Conservation (phyloP, 306 rosid species). For the Benincasa hispida region DNA sequence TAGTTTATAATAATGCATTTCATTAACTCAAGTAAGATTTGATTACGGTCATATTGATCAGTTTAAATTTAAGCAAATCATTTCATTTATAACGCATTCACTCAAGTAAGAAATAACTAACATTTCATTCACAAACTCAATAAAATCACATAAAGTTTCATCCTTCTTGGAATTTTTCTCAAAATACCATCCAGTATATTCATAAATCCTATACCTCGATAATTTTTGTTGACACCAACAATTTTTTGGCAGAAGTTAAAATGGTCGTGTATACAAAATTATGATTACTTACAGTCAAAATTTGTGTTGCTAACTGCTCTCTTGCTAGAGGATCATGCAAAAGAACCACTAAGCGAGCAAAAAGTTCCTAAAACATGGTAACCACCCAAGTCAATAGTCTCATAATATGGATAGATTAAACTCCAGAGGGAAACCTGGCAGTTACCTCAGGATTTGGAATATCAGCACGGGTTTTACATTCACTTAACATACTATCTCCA, state of each 20-base stretch:
- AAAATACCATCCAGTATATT: not conserved
- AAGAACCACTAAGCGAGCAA: conserved; percentile 88
- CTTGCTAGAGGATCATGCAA: conserved; percentile 85
- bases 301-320: conserved; percentile 82
- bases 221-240: not conserved
- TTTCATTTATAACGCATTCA: not conserved
- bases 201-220: not conserved
- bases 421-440: not conserved
- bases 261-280: not conserved
- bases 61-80: not conserved
- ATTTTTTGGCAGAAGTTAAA: not conserved
- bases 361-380: conserved; percentile 53
- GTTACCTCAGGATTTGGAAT: conserved; percentile 75
- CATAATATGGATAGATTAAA: conserved; percentile 5
- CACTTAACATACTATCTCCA: conserved; percentile 49
- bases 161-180: not conserved
- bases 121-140: not conserved
- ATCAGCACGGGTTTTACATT: conserved; percentile 62
- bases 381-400: not conserved
- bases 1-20: too few relatives aligned
- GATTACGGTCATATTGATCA: not conserved
- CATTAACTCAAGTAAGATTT: too few relatives aligned
- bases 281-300: conserved; percentile 56
- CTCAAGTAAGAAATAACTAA: not conserved
- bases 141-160: not conserved